These are phyloP conservation scores for Crithidia expoeki DNA, from an alignment of 208 protist species.

Conservation along the genomic window DNA sequence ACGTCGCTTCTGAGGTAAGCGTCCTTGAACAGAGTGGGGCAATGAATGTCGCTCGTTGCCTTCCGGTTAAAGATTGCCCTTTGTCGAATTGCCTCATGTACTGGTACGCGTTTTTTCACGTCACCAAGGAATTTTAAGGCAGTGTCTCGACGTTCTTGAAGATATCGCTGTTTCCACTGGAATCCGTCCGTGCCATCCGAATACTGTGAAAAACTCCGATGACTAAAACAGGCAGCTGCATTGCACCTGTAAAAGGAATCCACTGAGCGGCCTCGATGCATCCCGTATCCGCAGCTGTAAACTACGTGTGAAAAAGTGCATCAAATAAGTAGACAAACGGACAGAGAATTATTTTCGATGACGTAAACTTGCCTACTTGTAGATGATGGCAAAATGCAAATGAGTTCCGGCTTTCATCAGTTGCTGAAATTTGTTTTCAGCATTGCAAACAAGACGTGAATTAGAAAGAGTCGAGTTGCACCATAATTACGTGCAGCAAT, in stretches of 20 bases:
- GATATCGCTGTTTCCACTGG: conserved; percentile 73
- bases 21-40: conserved; percentile 27
- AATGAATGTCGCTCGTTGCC: conserved; percentile 26
- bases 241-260: no score
- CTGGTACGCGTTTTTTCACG: conserved; percentile 73
- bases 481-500: no score
- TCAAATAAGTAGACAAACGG: neutral
- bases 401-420: no score
- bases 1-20: neutral
- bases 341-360: no score
- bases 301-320: no score
- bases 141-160: conserved; percentile 63
- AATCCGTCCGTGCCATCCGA: conserved; percentile 57
- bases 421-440: no score
- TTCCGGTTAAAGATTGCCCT: conserved; percentile 42
- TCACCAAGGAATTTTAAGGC: conserved; percentile 73
- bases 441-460: no score
- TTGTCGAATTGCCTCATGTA: conserved; percentile 71
- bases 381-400: no score
- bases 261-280: no score
- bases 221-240: neutral
- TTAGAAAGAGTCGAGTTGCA: no score
- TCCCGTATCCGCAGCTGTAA: no score
- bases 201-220: conserved; percentile 16
- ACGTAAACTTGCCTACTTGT: no score